phyloP scores from a whole-genome alignment of 129 eudicot genomes.

The Dittrichia graveolens region DNA sequence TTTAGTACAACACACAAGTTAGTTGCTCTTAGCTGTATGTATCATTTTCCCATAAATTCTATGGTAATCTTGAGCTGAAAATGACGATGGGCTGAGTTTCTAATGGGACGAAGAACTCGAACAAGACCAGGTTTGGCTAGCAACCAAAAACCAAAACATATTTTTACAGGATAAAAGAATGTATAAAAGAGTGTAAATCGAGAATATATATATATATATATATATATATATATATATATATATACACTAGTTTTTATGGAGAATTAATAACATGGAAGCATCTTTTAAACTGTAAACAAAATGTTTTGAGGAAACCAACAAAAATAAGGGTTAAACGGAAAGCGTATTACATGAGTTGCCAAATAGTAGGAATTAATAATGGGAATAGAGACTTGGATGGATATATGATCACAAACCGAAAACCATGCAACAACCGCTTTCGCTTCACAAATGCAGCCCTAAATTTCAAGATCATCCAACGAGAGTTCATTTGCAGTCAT shows the following conservation, averaged over 20 bases:
- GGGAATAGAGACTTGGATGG: conserved; percentile 5
- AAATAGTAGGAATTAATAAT: conserved; percentile 29
- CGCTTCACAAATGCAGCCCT: conserved; percentile 11
- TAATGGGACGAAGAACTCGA: background rate
- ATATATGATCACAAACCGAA: conserved; percentile 35
- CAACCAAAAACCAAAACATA: background rate
- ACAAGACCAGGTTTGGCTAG: too few species aligned
- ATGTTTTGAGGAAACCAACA: conserved; percentile 20
- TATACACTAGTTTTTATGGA: conserved; percentile 16
- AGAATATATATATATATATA: conserved; percentile 20
- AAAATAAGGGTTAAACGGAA: conserved; percentile 11
- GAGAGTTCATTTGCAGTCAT: conserved; percentile 61
- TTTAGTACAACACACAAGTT: too few species aligned
- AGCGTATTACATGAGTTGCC: conserved; percentile 20
- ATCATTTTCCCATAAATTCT: too few species aligned
- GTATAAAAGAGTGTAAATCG: conserved; percentile 1
- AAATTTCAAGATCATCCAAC: conserved; percentile 70
- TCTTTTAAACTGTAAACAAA: background rate
- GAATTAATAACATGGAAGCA: conserved; percentile 13
- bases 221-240: conserved; percentile 25
- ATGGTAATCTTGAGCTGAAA: background rate
- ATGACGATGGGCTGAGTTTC: background rate
- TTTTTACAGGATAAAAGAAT: background rate
- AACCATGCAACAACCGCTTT: conserved; percentile 27
- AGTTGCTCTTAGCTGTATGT: too few species aligned